These are phyloP conservation scores for Drechslerella stenobrocha DNA, from an alignment of 2,329 filamentous ascomycete species.

Conservation along the genomic window DNA sequence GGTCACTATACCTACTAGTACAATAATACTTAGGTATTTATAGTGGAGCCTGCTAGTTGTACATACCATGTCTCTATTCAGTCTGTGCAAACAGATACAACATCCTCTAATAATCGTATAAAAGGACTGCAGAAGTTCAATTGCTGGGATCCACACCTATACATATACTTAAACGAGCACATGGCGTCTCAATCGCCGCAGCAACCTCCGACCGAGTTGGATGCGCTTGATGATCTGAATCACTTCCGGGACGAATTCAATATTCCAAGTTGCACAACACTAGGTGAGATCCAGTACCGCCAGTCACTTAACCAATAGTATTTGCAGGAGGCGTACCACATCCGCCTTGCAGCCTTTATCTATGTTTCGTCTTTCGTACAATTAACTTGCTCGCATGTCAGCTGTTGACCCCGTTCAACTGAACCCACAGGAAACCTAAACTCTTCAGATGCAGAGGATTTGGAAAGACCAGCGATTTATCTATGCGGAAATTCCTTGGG, in stretches of 20 bases:
- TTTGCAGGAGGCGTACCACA: not conserved
- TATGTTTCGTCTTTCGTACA: not conserved
- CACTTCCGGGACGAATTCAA: constrained; percentile 71
- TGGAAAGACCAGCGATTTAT: constrained; percentile 63
- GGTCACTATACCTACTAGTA: no score
- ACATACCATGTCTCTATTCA: no score
- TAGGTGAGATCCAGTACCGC: constrained; percentile 14
- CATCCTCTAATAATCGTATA: no score
- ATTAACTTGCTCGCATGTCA: not conserved
- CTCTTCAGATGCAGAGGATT: not conserved
- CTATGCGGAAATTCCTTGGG: constrained; percentile 89
- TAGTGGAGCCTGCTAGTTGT: no score
- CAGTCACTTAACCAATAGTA: not conserved
- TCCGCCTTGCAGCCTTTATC: not conserved
- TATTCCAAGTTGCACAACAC: constrained; percentile 62
- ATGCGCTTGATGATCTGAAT: constrained; percentile 65
- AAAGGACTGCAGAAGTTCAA: no score
- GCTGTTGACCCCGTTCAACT: not conserved
- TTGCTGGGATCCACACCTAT: no score
- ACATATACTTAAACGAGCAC: no score
- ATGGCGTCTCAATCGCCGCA: not conserved
- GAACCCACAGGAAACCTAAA: not conserved
- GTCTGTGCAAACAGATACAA: no score
- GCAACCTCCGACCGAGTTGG: constrained; percentile 59
- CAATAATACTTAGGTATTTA: no score